Evolutionary conservation across 2,329 filamentous ascomycete species (phyloP).

Genomic region (Colletotrichum simmondsii): DNA sequence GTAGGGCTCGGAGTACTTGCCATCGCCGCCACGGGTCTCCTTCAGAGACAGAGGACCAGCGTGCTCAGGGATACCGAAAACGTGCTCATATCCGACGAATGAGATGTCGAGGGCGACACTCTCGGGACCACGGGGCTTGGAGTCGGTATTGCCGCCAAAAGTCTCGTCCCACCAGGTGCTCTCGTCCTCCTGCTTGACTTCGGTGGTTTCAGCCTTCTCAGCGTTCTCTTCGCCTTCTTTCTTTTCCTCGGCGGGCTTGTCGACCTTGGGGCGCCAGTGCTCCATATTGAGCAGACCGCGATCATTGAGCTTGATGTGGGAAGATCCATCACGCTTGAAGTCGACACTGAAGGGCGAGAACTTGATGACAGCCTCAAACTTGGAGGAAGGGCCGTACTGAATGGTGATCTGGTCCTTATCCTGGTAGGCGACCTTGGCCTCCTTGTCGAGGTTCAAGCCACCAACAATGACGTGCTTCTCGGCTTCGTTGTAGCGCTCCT

Average conservation of each 20-base stretch:
- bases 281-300: slow-evolving; percentile 92
- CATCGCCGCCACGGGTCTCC: slow-evolving; percentile 88
- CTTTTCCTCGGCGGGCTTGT: slow-evolving; percentile 64
- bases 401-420: slow-evolving; percentile 77
- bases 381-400: slow-evolving; percentile 79
- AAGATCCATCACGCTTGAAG: slow-evolving; percentile 84
- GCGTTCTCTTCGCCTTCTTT: slow-evolving; percentile 60
- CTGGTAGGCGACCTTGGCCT: slow-evolving; percentile 74
- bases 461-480: slow-evolving; percentile 89
- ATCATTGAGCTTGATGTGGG: slow-evolving; percentile 89
- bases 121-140: slow-evolving; percentile 94
- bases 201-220: slow-evolving; percentile 48
- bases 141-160: slow-evolving; percentile 95
- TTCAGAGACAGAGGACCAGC: slow-evolving; percentile 88
- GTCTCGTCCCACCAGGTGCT: slow-evolving; percentile 98
- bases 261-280: slow-evolving; percentile 92
- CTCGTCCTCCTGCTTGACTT: slow-evolving; percentile 71
- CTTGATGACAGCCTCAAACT: slow-evolving; percentile 84
- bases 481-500: slow-evolving; percentile 94
- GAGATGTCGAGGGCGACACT: slow-evolving; percentile 91
- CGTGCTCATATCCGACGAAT: slow-evolving; percentile 91
- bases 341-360: slow-evolving; percentile 87
- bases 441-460: slow-evolving; percentile 77
- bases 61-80: slow-evolving; percentile 95
- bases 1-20: slow-evolving; percentile 89